Evolutionary conservation across 1,284 basidiomycete species (phyloP), one percentile per base, ranked within the genome.

Genomic region (Microbotryum violaceum): DNA sequence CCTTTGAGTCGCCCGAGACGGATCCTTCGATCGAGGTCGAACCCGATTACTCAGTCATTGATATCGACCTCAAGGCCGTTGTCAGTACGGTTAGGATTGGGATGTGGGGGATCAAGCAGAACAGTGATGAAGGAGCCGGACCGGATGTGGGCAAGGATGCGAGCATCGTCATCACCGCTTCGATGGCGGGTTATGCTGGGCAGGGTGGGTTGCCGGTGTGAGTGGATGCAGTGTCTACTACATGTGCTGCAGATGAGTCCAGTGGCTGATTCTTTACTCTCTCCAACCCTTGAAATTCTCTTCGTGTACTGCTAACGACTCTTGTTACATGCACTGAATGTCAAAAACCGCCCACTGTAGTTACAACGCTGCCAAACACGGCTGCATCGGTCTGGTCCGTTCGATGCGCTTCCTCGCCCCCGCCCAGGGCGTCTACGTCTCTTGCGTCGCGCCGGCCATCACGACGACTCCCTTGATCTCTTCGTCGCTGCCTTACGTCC

Each of bases 301-400:
- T 6, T 9, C 37, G 18, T 42, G 37, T 6, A 42, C 37, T 42
- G 16, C 16, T 9, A 31, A n/a, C 21, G 20, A 21, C 12, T 23
- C 27, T 25, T 2, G 37, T 42, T 42, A 42, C 14, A 42, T 42
- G 37, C 37, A 42, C 37, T 42, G 37, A 42, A 12, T 6, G 37
- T 42, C 4, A 20, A 10, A 14, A 45, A 31, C 31, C 31, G 31
- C 31, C 8, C 5, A 16, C 14, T n/a, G 23, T 18, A 57, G 56
- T 48, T 60, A 60, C 53, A 55, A 60, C 48, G 58, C 58, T 7
- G 46, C 58, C 16, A 55, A 60, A 44, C 58, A 60, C 27, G 58
- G 52, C 9, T n/a, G 31, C n/a, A 46, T 52, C 4, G 56, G 58
- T n/a, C 58, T 60, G 16, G 37, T 55, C 23, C 58, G 58, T 12